Percentiles rank a stretch among this genome's conserved stretches.
phyloP scores from a whole-genome alignment of 441 rosid genomes.

The Jatropha podagrica region DNA sequence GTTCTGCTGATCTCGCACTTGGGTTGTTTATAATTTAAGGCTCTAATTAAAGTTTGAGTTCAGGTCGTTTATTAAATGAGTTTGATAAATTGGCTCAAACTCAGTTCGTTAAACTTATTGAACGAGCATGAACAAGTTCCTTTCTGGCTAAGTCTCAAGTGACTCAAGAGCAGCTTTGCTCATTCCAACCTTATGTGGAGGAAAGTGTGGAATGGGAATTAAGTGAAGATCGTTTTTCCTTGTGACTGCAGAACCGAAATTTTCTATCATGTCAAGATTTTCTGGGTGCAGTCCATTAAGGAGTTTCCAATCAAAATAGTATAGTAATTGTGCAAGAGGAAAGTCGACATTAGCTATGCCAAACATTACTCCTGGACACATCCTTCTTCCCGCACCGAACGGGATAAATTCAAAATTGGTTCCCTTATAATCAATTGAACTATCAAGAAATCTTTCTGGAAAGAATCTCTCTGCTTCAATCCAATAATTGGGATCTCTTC shows the following conservation, averaged over 20 bases:
- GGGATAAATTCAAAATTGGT: not conserved
- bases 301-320: conserved; percentile 14
- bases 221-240: conserved; percentile 3
- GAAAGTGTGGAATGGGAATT: conserved; percentile 10
- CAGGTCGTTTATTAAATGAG: too few species aligned
- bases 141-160: too few species aligned
- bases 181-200: not conserved
- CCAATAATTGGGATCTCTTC: not conserved
- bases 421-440: not conserved
- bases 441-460: conserved; percentile 14
- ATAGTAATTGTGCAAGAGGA: conserved; percentile 11
- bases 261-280: conserved; percentile 9
- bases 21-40: too few species aligned
- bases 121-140: too few species aligned
- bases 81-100: too few species aligned
- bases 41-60: too few species aligned
- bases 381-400: conserved; percentile 11
- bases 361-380: not conserved
- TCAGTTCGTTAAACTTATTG: too few species aligned
- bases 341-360: conserved; percentile 9
- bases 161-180: too few species aligned
- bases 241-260: not conserved
- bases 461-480: not conserved
- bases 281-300: not conserved
- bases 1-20: too few species aligned